Base-by-base conservation (phyloP, 257 asterid species). In the Solanum ossicruentum region DNA sequence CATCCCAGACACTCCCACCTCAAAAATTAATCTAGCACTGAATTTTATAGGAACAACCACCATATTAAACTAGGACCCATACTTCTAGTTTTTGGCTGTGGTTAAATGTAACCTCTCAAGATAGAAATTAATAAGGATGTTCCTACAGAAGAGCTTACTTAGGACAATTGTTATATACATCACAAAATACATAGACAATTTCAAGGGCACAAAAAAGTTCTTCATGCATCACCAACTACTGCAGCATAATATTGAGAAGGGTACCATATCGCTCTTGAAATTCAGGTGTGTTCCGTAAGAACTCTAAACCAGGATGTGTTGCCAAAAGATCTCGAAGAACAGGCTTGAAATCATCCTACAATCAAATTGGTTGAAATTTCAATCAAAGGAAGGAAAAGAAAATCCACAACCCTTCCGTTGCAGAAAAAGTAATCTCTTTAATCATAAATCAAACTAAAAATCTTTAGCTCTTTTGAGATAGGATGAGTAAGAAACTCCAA, bases 231-330 rank as follows among this genome's bases (percentile, higher is more conserved):
- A 75, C 36, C 36, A 49, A 78, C 6, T 52, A 52, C 28, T 52
- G 16, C 51, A 65, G 80, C 70, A 43, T 54, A 77, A 39, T n/a
- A 83, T 70, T 16, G 67, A 86, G 85, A 84, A 67, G 86, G 86
- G 75, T 95, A 97, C 99, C 98, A 86, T 97, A 97, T 97, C 99
- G 93, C 92, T 97, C 99, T 91, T 97, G 99, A 91, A 97, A 97
- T 87, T 97, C 99, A 85, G 99, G 98, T 86, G 99, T 97, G 81
- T 97, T 91, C 88, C 94, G 98, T 87, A 97, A 91, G 95, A 97
- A 97, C 88, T 95, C 98, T 91, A 97, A 88, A 85, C 99, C 99
- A 10, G 99, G 98, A 92, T 97, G 99, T 89, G 98, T 89, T 65
- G 95, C 89, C 93, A 97, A 89, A 90, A 97, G 97, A 83, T 97